phyloP scores from a whole-genome alignment of 2,329 filamentous ascomycete species.

The Fusarium subglutinans region DNA sequence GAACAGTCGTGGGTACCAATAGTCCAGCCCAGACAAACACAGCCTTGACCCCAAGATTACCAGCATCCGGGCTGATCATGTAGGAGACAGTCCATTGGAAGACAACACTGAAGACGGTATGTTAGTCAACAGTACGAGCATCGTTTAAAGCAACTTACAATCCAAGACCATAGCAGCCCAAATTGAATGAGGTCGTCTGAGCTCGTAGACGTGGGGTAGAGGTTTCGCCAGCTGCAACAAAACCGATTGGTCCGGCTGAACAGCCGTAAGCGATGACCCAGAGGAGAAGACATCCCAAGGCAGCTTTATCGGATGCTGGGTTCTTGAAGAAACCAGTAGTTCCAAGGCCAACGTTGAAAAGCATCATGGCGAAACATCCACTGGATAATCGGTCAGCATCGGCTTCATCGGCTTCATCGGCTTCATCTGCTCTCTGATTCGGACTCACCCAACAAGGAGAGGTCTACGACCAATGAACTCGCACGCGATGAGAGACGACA shows the following conservation, averaged over 20 bases:
- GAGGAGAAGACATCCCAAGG: background rate
- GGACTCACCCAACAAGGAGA: background rate
- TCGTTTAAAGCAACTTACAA: background rate
- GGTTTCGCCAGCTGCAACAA: constrained; percentile 4
- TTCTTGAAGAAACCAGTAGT: background rate
- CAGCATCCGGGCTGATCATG: background rate
- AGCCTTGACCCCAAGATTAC: constrained; percentile 15
- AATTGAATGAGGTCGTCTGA: background rate
- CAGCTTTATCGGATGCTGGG: background rate
- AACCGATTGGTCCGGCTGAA: background rate
- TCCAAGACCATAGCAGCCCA: background rate
- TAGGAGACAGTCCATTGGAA: background rate
- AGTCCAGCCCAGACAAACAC: constrained; percentile 20
- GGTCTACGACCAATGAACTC: background rate
- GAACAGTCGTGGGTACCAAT: constrained; percentile 2
- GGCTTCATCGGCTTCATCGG: background rate
- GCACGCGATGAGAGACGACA: background rate
- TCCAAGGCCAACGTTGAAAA: background rate
- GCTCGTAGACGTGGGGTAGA: background rate
- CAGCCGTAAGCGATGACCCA: background rate
- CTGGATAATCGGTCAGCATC: background rate
- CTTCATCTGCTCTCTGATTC: background rate
- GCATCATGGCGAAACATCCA: background rate
- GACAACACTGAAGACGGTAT: background rate
- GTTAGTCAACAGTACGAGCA: accelerated